Percentiles rank a stretch among this genome's conserved stretches.
Evolutionary conservation across 345 rosid genomes (phyloP).

Genomic region (Acer saccharum): DNA sequence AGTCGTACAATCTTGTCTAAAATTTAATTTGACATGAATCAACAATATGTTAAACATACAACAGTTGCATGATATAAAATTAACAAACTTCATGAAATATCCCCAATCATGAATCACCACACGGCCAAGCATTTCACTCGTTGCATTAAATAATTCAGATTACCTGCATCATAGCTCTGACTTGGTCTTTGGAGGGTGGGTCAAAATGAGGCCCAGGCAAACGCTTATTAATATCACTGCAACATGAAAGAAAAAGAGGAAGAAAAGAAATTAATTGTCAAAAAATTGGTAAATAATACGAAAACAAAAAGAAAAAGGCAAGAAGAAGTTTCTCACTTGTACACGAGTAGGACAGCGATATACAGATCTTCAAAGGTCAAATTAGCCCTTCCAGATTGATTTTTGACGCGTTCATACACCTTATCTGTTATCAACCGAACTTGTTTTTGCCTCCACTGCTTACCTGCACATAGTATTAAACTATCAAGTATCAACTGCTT

Average conservation of each 20-base stretch:
- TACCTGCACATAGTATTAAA: constrained; percentile 46
- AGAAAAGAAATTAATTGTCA: neutral
- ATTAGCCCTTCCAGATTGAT: constrained; percentile 53
- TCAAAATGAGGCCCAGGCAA: constrained; percentile 98
- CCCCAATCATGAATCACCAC: neutral
- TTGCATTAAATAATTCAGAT: constrained; percentile 7
- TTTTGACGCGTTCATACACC: constrained; percentile 56
- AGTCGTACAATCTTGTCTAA: neutral
- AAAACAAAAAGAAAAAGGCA: neutral
- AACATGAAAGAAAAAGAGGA: neutral
- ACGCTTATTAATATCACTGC: constrained; percentile 82
- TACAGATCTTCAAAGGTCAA: constrained; percentile 82
- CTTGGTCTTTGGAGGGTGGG: constrained; percentile 79
- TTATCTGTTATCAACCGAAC: constrained; percentile 63
- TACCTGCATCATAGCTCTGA: constrained; percentile 67
- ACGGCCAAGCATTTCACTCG: neutral
- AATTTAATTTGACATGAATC: neutral
- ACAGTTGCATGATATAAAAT: neutral
- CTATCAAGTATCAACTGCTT: constrained; percentile 4
- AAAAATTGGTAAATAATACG: neutral
- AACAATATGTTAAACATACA: neutral
- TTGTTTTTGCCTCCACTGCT: constrained; percentile 77
- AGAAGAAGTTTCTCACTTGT: constrained; percentile 54
- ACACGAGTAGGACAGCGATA: constrained; percentile 81
- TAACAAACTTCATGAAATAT: neutral